Conservation (phyloP, 1,284 basidiomycete genomes). For the Hortiboletus rubellus region DNA sequence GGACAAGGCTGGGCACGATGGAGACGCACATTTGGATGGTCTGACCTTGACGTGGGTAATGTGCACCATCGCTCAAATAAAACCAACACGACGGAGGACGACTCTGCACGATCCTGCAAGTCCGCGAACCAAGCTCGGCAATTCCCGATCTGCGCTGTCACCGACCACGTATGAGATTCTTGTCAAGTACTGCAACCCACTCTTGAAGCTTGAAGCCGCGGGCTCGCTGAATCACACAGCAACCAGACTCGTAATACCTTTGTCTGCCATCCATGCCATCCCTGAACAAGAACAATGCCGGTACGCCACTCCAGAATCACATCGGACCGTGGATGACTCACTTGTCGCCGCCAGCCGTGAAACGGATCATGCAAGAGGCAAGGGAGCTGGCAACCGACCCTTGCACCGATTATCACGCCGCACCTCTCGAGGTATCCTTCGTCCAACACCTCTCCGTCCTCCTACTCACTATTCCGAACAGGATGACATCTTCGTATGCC, state of each 20-base stretch:
- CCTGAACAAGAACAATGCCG: constrained; percentile 85
- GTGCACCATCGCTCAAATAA: constrained; percentile 43
- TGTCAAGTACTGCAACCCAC: no score
- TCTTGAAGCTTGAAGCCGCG: no score
- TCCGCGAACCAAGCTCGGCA: constrained; percentile 15
- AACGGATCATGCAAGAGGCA: constrained; percentile 96
- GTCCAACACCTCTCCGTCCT: background rate
- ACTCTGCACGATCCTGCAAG: background rate
- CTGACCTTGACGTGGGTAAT: constrained; percentile 80
- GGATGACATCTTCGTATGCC: constrained; percentile 80
- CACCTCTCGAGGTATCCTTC: constrained; percentile 75
- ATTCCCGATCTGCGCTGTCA: constrained; percentile 6
- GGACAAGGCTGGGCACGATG: background rate
- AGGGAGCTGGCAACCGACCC: constrained; percentile 82
- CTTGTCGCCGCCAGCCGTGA: constrained; percentile 58
- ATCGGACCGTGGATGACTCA: background rate
- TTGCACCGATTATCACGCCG: constrained; percentile 80
- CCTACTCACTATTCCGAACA: constrained; percentile 32
- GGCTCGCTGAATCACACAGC: background rate
- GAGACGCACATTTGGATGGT: constrained; percentile 67
- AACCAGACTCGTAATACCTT: background rate
- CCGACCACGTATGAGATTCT: constrained; percentile 9
- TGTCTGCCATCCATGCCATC: constrained; percentile 22
- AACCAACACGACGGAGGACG: background rate
- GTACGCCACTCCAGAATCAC: constrained; percentile 39